Evolutionary conservation across 306 rosid genomes (phyloP), one percentile per base, ranked within the genome.

Genomic region (Senna tora): DNA sequence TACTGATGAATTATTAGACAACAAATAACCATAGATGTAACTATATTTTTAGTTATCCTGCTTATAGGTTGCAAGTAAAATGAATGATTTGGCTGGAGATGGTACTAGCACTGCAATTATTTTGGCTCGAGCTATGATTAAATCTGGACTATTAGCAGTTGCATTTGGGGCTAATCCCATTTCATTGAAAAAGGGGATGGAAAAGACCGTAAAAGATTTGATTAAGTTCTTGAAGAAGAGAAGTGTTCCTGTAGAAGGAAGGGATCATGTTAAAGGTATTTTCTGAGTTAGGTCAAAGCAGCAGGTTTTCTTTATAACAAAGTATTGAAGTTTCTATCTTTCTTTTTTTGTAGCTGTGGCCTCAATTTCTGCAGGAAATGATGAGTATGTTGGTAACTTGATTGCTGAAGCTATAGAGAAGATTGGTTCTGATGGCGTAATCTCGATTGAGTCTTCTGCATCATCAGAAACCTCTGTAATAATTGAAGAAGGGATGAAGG

Each of bases 401-500:
- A 84, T 94, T 64, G 96, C 98, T 39, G 91, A 94, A 77, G 90
- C 95, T 71, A 79, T 94, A 65, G 87, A 82, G 73, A 94, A 89
- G 89, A 94, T 94, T 82, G 98, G 97, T 73, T 84, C 83, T 59
- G 90, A 94, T 85, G 98, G 97, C 72, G 87, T 91, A 52, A 86
- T 94, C 72, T 83, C 96, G 57, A 76, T 94, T 55, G 90, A 89
- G 83, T 86, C 98, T 17, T 94, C 98, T 58, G 77, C 89, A 39
- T 83, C 95, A 22, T 85, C 83, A 73, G 96, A 94, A 82, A 94
- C 98, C 57, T 91, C 72, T 64, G 87, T 94, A 65, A 66, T 89
- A 75, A 71, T 94, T 43, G 98, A 94, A 85, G 95, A 94, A 86
- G 98, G 98, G 80, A 84, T 94, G 87, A 94, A 89, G 97, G 97